A percentile compares a stretch with the other conserved stretches of the same genome.
Evolutionary conservation across 768 basidiomycete genomes (phyloP).

Genomic region (Termitomyces bulborhizus): DNA sequence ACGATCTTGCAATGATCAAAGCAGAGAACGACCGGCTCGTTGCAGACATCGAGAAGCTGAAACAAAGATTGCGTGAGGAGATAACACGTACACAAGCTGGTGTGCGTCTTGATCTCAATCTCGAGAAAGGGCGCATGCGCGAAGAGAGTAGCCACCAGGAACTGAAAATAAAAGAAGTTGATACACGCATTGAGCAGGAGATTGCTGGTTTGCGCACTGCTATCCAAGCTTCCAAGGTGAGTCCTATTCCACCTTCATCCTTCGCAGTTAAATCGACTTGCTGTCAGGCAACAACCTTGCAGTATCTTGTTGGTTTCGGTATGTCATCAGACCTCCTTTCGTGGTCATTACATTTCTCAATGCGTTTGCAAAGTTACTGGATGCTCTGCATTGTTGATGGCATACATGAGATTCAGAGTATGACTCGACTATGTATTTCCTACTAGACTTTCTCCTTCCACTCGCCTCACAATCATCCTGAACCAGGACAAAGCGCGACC

Average conservation of each 20-base stretch:
- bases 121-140: slow-evolving; percentile 93
- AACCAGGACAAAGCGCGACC: slow-evolving; percentile 44
- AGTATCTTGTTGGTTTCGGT: slow-evolving; percentile 88
- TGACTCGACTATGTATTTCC: slow-evolving; percentile 17
- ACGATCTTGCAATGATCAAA: slow-evolving; percentile 92
- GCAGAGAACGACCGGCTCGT: slow-evolving; percentile 94
- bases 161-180: slow-evolving; percentile 95
- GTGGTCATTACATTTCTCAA: slow-evolving; percentile 1
- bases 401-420: slow-evolving; percentile 71
- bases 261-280: slow-evolving; percentile 1
- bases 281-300: slow-evolving; percentile 70
- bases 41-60: slow-evolving; percentile 89
- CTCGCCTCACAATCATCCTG: background rate
- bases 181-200: slow-evolving; percentile 94
- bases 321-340: slow-evolving; percentile 21
- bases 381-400: slow-evolving; percentile 82
- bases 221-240: slow-evolving; percentile 80
- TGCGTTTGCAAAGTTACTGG: slow-evolving; percentile 59
- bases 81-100: slow-evolving; percentile 89
- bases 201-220: slow-evolving; percentile 81
- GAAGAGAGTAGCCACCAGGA: slow-evolving; percentile 91
- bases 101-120: slow-evolving; percentile 88
- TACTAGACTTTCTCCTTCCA: background rate
- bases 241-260: slow-evolving; percentile 8
- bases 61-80: slow-evolving; percentile 88